Conservation (phyloP, 129 eudicot genomes). For the Flaveria sonorensis region DNA sequence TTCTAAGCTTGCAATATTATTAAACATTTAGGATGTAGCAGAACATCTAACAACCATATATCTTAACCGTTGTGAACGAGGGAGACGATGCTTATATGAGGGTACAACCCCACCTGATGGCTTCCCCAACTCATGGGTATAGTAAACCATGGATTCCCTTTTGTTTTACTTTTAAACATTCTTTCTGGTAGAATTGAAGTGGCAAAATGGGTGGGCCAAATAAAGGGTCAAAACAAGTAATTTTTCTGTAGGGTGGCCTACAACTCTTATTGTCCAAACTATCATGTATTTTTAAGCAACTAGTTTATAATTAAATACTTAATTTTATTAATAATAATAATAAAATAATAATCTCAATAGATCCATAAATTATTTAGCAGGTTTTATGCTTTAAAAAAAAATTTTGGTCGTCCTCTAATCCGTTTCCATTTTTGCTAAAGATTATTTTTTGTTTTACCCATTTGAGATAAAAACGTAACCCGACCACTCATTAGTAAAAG, state of each 20-base stretch:
- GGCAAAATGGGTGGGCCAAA: neutral
- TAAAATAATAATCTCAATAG: neutral
- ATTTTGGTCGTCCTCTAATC: neutral
- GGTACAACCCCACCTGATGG: slow-evolving; percentile 95
- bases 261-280: neutral
- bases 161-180: neutral
- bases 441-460: neutral
- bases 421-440: neutral
- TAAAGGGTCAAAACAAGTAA: neutral
- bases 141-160: neutral
- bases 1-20: slow-evolving; percentile 11
- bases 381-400: neutral
- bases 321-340: no score
- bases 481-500: neutral
- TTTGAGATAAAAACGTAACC: neutral
- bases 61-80: slow-evolving; percentile 90
- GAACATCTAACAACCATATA: slow-evolving; percentile 89
- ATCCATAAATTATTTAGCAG: neutral
- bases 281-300: neutral
- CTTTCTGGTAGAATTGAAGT: neutral
- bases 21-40: slow-evolving; percentile 70
- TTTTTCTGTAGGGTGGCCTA: neutral
- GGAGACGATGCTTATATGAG: slow-evolving; percentile 92
- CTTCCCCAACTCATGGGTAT: slow-evolving; percentile 94
- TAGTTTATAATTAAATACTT: neutral